Conservation (phyloP, 495 filamentous ascomycete genomes). For the Cercophora scortea region DNA sequence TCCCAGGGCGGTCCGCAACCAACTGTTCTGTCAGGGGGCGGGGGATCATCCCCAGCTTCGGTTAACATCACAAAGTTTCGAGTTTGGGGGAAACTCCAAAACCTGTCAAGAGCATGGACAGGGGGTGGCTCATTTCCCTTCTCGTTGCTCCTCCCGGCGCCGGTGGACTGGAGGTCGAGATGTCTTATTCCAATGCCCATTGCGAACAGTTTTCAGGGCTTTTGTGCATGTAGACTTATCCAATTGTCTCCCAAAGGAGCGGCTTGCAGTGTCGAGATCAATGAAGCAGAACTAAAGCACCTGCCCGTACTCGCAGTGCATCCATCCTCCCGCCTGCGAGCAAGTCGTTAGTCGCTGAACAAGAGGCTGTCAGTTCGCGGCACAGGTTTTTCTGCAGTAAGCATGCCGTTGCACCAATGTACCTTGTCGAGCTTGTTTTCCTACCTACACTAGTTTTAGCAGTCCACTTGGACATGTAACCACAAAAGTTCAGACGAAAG, state of each 20-base stretch:
- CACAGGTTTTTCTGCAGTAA: slow-evolving; percentile 1
- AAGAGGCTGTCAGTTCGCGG: slow-evolving; percentile 6
- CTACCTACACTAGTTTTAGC: too few species aligned
- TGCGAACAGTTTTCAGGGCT: too few species aligned
- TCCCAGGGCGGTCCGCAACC: slow-evolving; percentile 16
- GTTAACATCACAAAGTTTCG: slow-evolving; percentile 10
- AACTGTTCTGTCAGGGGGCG: slow-evolving; percentile 8
- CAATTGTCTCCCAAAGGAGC: too few species aligned
- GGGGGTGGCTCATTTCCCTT: background rate
- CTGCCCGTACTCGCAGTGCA: background rate
- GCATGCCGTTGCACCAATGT: too few species aligned
- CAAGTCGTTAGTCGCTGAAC: background rate
- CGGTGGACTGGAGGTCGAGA: too few species aligned
- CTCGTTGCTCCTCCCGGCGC: too few species aligned
- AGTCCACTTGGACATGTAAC: too few species aligned
- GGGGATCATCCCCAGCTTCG: slow-evolving; percentile 8
- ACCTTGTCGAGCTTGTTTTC: background rate
- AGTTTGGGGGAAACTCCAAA: background rate
- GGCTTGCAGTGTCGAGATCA: too few species aligned
- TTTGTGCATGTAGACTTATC: too few species aligned
- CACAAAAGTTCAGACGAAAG: too few species aligned
- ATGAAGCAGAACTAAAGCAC: background rate
- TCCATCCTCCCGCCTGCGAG: slow-evolving; percentile 9
- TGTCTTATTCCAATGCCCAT: too few species aligned
- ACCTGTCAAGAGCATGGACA: background rate